Evolutionary conservation across 2,329 filamentous ascomycete genomes (phyloP), one percentile per base, ranked within the genome.

Genomic region (Seiridium cupressi): DNA sequence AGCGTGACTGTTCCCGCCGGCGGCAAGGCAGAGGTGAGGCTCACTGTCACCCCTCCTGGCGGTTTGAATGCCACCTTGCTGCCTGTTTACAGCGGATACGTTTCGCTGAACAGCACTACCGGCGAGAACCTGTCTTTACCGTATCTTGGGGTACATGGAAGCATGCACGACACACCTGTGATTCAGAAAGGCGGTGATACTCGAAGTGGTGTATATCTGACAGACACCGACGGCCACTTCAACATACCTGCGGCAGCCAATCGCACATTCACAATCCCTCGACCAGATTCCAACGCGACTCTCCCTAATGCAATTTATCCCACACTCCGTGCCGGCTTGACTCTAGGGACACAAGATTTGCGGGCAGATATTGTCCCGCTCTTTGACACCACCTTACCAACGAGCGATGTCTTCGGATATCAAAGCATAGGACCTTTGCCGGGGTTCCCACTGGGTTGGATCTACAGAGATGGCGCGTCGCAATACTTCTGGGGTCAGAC

Each of bases 11-110:
- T 75, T 44, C 65, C 68, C 4, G 71, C 73, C 1, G 66, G 66
- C 6, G 63, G 56, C 11, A 62, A 64, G 4, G 67, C 65, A 18
- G 63, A 68, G 10, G 66, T 74, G 34, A 66, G 64, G 2, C 65
- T 76, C 36, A 68, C 62, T 3, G 65, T 72, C 48, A 67, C 65
- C 10, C 69, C 69, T 4, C 71, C 73, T 1, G 42, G 55, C 1
- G 65, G 67, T 11, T 62, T 76, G 7, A 65, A 74, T 44, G 61
- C 62, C 5, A 63, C 62, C 1, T 69, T 69, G 4, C 63, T 79
- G 31, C 77, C 77, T 4, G 70, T 80, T 6, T 81, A 79, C 67
- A 74, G 74, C 18, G 79, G 79, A 31, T 79, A 73, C 68, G 69
- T 81, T 51, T 69, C 74, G 10, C 65, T 81, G 56, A 75, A 74